phyloP scores from a whole-genome alignment of 2,329 filamentous ascomycete genomes.

The Penicillium polonicum region DNA sequence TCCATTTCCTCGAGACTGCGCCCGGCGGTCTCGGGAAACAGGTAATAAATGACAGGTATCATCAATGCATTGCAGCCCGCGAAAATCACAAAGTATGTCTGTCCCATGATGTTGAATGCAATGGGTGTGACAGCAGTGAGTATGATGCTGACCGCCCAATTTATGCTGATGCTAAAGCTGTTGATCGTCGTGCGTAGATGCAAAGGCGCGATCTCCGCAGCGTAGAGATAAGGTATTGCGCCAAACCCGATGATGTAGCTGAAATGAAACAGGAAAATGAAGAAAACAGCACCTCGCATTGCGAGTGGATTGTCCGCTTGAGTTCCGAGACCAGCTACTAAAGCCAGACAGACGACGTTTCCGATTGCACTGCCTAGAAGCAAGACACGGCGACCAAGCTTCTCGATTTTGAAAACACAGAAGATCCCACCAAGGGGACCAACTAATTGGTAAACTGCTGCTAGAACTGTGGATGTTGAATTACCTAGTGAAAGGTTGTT shows the following conservation, averaged over 20 bases:
- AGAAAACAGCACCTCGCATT: slow-evolving; percentile 21
- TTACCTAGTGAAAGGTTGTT: slow-evolving; percentile 19
- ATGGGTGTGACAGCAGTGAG: slow-evolving; percentile 24
- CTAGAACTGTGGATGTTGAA: slow-evolving; percentile 21
- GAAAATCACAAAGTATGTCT: slow-evolving; percentile 23
- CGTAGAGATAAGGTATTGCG: slow-evolving; percentile 26
- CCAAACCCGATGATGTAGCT: slow-evolving; percentile 25
- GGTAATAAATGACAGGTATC: slow-evolving; percentile 18
- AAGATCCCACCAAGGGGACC: slow-evolving; percentile 20
- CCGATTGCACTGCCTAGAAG: slow-evolving; percentile 21
- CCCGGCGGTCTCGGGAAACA: slow-evolving; percentile 25
- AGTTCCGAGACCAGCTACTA: slow-evolving; percentile 22
- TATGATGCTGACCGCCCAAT: slow-evolving; percentile 22
- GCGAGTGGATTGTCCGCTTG: slow-evolving; percentile 13
- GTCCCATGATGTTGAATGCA: slow-evolving; percentile 21
- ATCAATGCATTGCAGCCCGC: slow-evolving; percentile 21
- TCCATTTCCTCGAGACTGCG: slow-evolving; percentile 27
- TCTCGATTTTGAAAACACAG: slow-evolving; percentile 21
- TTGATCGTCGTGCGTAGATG: slow-evolving; percentile 25
- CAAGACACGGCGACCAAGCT: slow-evolving; percentile 19
- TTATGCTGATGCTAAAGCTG: slow-evolving; percentile 25
- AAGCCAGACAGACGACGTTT: slow-evolving; percentile 18
- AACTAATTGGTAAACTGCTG: slow-evolving; percentile 22
- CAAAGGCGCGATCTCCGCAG: slow-evolving; percentile 22
- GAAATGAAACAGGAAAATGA: slow-evolving; percentile 27